Conservation (phyloP, 495 filamentous ascomycete species). For the Lichina pygmaea region DNA sequence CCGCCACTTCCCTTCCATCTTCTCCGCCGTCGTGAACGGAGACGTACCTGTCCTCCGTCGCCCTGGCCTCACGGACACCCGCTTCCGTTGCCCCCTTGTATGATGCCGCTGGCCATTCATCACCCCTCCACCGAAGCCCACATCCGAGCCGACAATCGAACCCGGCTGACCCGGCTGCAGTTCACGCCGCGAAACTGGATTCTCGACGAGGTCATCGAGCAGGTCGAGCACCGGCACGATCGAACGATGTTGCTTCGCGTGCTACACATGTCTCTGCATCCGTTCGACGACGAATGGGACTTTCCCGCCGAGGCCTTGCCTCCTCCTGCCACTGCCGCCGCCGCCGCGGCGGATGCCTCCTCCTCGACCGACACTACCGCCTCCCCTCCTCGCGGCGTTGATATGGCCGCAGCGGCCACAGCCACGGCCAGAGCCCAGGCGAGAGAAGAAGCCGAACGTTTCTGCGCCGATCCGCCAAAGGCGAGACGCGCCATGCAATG, state of each 20-base stretch:
- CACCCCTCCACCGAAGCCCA: not conserved
- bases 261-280: conserved; percentile 55
- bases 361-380: not conserved
- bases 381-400: conserved; percentile 5
- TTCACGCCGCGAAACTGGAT: conserved; percentile 80
- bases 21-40: no score
- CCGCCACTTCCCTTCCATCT: not conserved
- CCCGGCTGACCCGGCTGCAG: conserved; percentile 5
- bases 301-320: not conserved
- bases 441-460: conserved; percentile 49
- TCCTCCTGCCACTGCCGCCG: no score
- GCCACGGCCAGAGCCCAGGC: conserved; percentile 14
- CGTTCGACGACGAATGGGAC: conserved; percentile 62
- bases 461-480: conserved; percentile 68
- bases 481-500: conserved; percentile 63
- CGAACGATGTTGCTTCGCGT: conserved; percentile 44
- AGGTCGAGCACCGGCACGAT: conserved; percentile 66
- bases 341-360: no score
- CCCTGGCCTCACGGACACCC: not conserved
- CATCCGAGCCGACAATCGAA: not conserved
- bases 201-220: conserved; percentile 69
- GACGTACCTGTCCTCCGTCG: not conserved
- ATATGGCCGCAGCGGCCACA: conserved; percentile 5
- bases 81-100: not conserved
- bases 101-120: not conserved